These are phyloP conservation scores for Dryas integrifolia DNA, from an alignment of 331 rosid species.

Conservation along the genomic window DNA sequence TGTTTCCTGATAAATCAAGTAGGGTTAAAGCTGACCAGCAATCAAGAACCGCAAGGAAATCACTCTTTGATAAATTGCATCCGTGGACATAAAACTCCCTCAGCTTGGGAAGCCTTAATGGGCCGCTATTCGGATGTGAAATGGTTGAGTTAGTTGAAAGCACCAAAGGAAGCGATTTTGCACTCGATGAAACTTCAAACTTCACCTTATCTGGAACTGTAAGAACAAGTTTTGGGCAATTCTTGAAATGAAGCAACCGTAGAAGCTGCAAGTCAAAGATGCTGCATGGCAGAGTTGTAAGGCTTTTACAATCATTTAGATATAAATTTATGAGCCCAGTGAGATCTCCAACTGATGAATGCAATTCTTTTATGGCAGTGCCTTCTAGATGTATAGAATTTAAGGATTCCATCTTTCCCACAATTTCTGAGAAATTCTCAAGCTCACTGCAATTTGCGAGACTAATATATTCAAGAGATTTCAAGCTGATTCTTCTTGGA, in stretches of 20 bases:
- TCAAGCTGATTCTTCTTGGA: not conserved
- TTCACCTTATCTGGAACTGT: not conserved
- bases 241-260: fast-evolving
- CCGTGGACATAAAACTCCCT: fast-evolving
- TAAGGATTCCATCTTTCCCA: not conserved
- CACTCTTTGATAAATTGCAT: not conserved
- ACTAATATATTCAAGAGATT: not conserved
- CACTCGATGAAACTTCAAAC: too few relatives aligned
- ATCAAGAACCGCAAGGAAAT: not conserved
- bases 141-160: not conserved
- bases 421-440: conserved; percentile 1
- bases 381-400: not conserved
- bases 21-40: not conserved
- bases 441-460: not conserved
- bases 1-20: not conserved
- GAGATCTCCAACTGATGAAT: not conserved
- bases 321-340: not conserved
- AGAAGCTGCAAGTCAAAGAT: not conserved
- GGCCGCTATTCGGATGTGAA: not conserved
- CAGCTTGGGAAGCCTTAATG: not conserved
- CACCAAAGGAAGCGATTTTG: too few relatives aligned
- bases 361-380: not conserved
- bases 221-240: not conserved
- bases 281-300: conserved; percentile 8
- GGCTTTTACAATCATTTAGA: not conserved